Conservation (phyloP, 257 asterid species). For the Marsdenia floribunda region DNA sequence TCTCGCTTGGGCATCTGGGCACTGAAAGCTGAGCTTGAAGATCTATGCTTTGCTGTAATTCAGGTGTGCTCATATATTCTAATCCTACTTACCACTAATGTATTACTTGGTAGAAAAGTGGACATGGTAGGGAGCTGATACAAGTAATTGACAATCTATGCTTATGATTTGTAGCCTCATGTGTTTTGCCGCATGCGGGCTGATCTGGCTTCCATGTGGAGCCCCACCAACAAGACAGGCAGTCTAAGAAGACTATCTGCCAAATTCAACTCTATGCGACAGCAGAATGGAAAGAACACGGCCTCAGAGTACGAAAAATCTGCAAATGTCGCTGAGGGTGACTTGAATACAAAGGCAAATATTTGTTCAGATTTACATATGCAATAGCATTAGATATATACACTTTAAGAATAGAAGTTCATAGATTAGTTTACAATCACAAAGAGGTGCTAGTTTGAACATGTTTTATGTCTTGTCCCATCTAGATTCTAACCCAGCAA, state of each 20-base stretch:
- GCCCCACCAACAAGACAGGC: conserved; percentile 46
- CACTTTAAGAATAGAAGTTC: background rate
- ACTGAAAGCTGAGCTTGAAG: conserved; percentile 96
- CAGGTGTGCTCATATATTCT: conserved; percentile 47
- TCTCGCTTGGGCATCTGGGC: conserved; percentile 97
- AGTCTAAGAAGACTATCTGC: conserved; percentile 50
- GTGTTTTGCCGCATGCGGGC: conserved; percentile 74
- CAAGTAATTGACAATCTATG: conserved; percentile 2
- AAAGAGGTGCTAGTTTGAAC: background rate
- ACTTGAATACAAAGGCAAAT: conserved; percentile 69
- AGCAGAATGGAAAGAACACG: conserved; percentile 18
- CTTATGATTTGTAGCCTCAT: conserved; percentile 58
- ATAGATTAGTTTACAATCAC: background rate
- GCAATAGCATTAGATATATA: background rate
- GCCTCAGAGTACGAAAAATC: conserved; percentile 44
- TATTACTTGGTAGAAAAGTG: conserved; percentile 15
- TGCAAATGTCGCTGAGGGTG: conserved; percentile 44
- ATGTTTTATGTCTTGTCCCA: background rate
- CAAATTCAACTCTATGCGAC: conserved; percentile 34
- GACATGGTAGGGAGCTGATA: background rate
- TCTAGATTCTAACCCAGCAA: background rate
- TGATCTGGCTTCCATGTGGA: conserved; percentile 93
- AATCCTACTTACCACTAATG: background rate
- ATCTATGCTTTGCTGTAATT: conserved; percentile 92
- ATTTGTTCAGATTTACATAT: background rate